Evolutionary conservation across 345 rosid genomes (phyloP), one percentile per base, ranked within the genome.

Genomic region (Camelina hispida): DNA sequence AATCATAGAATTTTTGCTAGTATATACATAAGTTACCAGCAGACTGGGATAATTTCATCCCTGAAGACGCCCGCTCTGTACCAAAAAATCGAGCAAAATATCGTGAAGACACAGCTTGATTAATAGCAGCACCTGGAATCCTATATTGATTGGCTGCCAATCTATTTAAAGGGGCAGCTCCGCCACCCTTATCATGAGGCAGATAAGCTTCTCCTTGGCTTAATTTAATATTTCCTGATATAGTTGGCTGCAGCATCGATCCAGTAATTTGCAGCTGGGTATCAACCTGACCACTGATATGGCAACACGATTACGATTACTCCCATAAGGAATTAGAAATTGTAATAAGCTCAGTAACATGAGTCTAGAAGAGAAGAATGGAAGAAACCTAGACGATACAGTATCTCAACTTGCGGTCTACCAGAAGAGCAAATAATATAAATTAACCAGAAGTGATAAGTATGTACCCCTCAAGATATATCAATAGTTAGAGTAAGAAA

Each of bases 121-220:
- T 91, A 79, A 87, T 75, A 71, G 90, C 83, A 80, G 88, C 73
- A 59, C 85, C 89, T 54, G 88, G 83, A 75, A 86, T 82, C 76
- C 87, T 82, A 54, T 93, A 87, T 78, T 85, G 95, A 73, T 82
- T 87, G 54, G 95, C 78, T 51, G 93, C 83, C 80, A 91, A 71
- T 81, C 88, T 90, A 79, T 86, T 89, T 28, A 95, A 77, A 68
- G 96, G 80, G 65, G 88, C 80, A 50, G 89, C 83, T 76, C 90
- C 91, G 16, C 91, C 87, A 74, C 99, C 96, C 80, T 85, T 94
- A 79, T 95, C 99, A 79, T 95, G 99, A 16, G 97, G 97, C 37
- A 95, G 83, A 86, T 95, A 95, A 78, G 99, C 97, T 85, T 95
- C 97, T 77, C 99, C 97, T 12, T 87, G 97, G 85, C 97, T 91